These are phyloP conservation scores for Psilocybe cyanescens DNA, from an alignment of 768 basidiomycete species.

Conservation along the genomic window DNA sequence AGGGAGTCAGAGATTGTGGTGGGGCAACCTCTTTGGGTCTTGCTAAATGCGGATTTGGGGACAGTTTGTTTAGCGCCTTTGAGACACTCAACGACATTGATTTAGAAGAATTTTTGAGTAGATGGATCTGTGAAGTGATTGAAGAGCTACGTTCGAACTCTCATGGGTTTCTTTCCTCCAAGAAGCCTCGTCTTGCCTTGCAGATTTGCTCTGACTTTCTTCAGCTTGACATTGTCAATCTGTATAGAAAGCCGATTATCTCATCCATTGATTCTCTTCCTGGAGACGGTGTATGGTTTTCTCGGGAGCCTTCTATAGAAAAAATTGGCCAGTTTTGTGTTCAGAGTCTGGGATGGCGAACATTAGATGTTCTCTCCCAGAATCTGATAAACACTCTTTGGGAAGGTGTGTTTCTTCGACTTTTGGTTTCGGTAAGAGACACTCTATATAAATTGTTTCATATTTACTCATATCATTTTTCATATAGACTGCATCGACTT, in stretches of 20 bases:
- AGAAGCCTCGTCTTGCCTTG: not conserved
- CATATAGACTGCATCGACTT: no score
- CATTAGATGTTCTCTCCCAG: not conserved
- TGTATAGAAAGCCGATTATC: conserved; percentile 6
- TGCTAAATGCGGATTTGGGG: conserved; percentile 4
- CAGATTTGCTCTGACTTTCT: not conserved
- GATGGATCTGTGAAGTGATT: not conserved
- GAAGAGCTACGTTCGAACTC: conserved; percentile 5
- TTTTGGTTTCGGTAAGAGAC: not conserved
- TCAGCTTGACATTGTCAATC: not conserved
- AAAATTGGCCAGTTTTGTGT: not conserved
- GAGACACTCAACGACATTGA: not conserved
- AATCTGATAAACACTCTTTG: not conserved
- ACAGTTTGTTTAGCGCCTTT: not conserved
- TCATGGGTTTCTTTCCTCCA: not conserved
- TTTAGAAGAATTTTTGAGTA: not conserved
- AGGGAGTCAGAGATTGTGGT: conserved; percentile 7
- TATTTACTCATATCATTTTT: no score
- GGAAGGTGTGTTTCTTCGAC: conserved; percentile 6
- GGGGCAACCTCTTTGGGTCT: not conserved
- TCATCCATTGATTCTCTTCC: not conserved
- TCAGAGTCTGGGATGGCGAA: not conserved
- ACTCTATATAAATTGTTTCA: no score
- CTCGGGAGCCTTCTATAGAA: not conserved
- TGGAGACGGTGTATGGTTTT: not conserved